A percentile compares a stretch with the other conserved stretches of the same genome.
phyloP scores from a whole-genome alignment of 2,329 filamentous ascomycete species.

The Trichoderma endophyticum region DNA sequence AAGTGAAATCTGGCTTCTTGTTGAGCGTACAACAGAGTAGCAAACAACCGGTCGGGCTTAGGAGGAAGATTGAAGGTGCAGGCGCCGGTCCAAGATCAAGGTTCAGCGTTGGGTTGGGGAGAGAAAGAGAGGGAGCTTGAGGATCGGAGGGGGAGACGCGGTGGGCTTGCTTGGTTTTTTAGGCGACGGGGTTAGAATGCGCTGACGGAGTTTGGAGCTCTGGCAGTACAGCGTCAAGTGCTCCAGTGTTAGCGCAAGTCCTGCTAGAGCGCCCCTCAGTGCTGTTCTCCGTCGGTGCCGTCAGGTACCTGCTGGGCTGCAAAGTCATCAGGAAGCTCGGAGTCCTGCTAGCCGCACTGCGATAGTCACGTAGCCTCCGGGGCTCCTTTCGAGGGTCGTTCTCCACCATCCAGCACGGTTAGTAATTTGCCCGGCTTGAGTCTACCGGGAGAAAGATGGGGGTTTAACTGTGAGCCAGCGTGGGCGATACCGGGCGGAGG shows the following conservation, averaged over 20 bases:
- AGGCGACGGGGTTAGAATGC: slow-evolving; percentile 13
- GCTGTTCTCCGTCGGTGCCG: slow-evolving; percentile 9
- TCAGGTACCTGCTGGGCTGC: slow-evolving; percentile 2
- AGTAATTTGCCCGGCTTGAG: slow-evolving; percentile 4
- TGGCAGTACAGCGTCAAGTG: background rate
- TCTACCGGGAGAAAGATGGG: background rate
- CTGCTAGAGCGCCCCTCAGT: slow-evolving; percentile 4
- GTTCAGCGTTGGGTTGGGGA: slow-evolving; percentile 6
- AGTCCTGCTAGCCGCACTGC: background rate
- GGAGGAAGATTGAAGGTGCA: background rate
- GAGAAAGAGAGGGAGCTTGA: slow-evolving; percentile 10
- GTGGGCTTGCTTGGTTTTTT: slow-evolving; percentile 17
- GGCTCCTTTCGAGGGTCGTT: background rate
- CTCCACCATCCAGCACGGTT: slow-evolving; percentile 1
- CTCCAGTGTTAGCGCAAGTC: slow-evolving; percentile 2
- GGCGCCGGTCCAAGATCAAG: background rate
- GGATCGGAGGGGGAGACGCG: slow-evolving; percentile 5
- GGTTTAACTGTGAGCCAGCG: background rate
- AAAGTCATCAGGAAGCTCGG: slow-evolving; percentile 9
- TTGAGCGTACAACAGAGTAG: background rate
- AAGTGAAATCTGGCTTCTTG: background rate
- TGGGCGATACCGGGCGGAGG: background rate
- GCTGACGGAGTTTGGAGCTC: slow-evolving; percentile 18
- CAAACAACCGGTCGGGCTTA: background rate
- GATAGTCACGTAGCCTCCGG: background rate